Base-by-base conservation (phyloP, 768 basidiomycete species). In the Lentinula aciculospora region DNA sequence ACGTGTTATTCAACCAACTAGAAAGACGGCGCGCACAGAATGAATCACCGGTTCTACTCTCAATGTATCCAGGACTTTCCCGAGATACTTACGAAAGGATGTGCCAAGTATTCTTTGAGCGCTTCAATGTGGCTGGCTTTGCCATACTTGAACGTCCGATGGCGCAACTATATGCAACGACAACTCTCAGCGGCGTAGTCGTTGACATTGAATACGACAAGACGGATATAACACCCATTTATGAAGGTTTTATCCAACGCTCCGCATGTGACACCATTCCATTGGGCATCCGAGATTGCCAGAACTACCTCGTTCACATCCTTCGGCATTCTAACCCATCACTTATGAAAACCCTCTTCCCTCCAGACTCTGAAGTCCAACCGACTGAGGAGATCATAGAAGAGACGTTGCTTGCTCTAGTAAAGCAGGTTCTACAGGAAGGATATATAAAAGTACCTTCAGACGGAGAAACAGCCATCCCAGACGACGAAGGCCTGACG, bases 101-200 rank as follows among this genome's bases (percentile, higher is more conserved):
- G 64, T 88, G 86, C 64, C 92, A 89, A 65, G 78, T 91, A 37
- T 92, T 95, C 72, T 97, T 97, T 64, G 94, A 96, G 67, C 87
- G 90, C 25, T 91, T 95, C 81, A 94, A 94, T 66, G 87, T 89
- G 27, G 87, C 94, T 8, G 90, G 85, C 15, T 83, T 95, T 62
- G 81, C 82, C 56, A 77, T 94, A 62, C 75, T 94, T 50, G 88
- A 94, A 57, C 89, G 92, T 0, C 88, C 94, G 21, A 81, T 94
- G 69, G 82, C 90, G 8, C 90, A 94, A 63, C 73, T 95, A 44
- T 95, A 91, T 70, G 84, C 92, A 21, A 82, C 82, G 15, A 87
- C 86, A 62, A 77, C 77, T 56, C 76, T 90, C 58, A 82, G 72
- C 56, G 92, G 92, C 47, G 71, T 96, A 49, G 83, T 93, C 39